phyloP scores from a whole-genome alignment of 306 rosid genomes.

The Cicer arietinum region DNA sequence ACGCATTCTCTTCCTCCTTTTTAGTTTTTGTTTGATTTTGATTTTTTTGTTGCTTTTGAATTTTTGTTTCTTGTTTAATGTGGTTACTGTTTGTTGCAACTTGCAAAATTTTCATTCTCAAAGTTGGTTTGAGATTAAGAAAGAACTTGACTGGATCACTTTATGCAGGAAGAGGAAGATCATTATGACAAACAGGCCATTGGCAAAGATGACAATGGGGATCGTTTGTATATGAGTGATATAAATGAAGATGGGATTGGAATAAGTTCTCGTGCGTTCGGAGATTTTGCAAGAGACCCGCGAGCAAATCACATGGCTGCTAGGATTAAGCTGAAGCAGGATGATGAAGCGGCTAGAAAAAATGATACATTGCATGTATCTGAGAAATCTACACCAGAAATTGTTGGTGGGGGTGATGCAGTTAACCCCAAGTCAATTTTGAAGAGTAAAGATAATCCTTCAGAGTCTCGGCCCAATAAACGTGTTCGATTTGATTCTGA shows the following conservation, averaged over 20 bases:
- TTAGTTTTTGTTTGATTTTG: not conserved
- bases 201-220: constrained; percentile 64
- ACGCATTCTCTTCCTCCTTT: not conserved
- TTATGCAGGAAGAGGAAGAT: constrained; percentile 89
- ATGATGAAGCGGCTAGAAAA: constrained; percentile 64
- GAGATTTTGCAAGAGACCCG: constrained; percentile 67
- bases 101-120: not conserved
- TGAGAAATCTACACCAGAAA: constrained; percentile 45
- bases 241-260: constrained; percentile 69
- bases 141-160: constrained; percentile 13
- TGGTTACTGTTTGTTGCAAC: constrained; percentile 7
- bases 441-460: constrained; percentile 68
- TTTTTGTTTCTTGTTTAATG: constrained; percentile 10
- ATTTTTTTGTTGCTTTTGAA: not conserved
- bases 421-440: constrained; percentile 76
- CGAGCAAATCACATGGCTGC: constrained; percentile 94
- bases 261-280: constrained; percentile 56
- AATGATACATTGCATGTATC: constrained; percentile 65
- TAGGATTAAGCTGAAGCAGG: constrained; percentile 66
- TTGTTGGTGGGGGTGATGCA: constrained; percentile 38
- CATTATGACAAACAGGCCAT: constrained; percentile 84
- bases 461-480: constrained; percentile 60
- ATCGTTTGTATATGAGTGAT: constrained; percentile 74
- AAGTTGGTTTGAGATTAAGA: not conserved
- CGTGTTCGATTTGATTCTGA: constrained; percentile 86